Conservation (phyloP, 441 rosid genomes). For the Kokia cookei region DNA sequence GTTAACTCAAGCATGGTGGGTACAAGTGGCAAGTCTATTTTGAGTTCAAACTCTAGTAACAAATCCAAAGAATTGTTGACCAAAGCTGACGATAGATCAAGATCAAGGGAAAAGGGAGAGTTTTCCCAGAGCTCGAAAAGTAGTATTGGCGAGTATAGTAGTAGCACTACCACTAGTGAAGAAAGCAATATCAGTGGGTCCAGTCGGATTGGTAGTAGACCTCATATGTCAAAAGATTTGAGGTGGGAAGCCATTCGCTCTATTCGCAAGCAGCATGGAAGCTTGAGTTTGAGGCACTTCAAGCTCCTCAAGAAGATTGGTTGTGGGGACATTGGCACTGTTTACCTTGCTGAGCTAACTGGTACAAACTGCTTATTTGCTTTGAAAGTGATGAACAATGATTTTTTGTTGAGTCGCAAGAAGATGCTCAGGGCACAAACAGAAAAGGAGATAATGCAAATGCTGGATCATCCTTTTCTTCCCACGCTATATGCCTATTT, state of each 20-base stretch:
- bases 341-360: slow-evolving; percentile 69
- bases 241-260: slow-evolving; percentile 72
- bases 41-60: slow-evolving; percentile 20
- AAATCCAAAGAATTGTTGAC: slow-evolving; percentile 24
- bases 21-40: slow-evolving; percentile 27
- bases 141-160: slow-evolving; percentile 71
- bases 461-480: slow-evolving; percentile 85
- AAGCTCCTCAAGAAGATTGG: slow-evolving; percentile 71
- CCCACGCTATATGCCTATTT: slow-evolving; percentile 71
- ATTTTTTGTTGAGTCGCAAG: slow-evolving; percentile 60
- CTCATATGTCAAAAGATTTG: slow-evolving; percentile 72
- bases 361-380: slow-evolving; percentile 62
- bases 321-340: slow-evolving; percentile 73
- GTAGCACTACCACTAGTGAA: slow-evolving; percentile 57
- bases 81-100: slow-evolving; percentile 47
- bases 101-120: slow-evolving; percentile 59
- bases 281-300: slow-evolving; percentile 56
- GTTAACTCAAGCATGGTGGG: slow-evolving; percentile 28
- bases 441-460: slow-evolving; percentile 73
- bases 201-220: slow-evolving; percentile 52
- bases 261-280: slow-evolving; percentile 53
- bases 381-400: slow-evolving; percentile 73
- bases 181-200: slow-evolving; percentile 53
- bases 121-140: slow-evolving; percentile 86
- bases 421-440: slow-evolving; percentile 72